Evolutionary conservation across 2,329 filamentous ascomycete species (phyloP).

Genomic region (Dactylellina sp.): DNA sequence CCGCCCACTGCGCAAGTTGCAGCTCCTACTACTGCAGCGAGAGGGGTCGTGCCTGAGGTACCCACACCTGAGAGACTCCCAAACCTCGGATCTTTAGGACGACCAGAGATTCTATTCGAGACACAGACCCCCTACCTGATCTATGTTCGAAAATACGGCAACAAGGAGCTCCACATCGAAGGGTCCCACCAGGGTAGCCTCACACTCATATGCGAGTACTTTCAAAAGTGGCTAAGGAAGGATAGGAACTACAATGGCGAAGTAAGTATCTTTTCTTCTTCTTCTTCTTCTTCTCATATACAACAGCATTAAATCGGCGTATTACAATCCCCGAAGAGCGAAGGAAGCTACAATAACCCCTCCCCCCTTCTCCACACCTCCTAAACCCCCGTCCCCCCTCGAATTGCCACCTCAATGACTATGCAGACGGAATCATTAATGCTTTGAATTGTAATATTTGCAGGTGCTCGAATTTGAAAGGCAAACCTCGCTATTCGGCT

Average conservation of each 20-base stretch:
- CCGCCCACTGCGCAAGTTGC: slow-evolving; percentile 23
- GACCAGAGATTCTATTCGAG: slow-evolving; percentile 48
- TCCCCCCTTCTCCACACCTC: neutral
- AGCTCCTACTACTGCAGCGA: slow-evolving; percentile 14
- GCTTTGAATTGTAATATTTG: slow-evolving; percentile 8
- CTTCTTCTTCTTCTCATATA: slow-evolving; percentile 9
- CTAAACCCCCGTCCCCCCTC: neutral
- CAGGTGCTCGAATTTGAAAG: slow-evolving; percentile 51
- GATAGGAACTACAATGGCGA: slow-evolving; percentile 53
- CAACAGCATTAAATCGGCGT: neutral
- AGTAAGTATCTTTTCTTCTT: slow-evolving; percentile 32
- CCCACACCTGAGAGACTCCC: slow-evolving; percentile 41
- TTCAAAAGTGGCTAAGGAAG: slow-evolving; percentile 53
- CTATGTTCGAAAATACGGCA: slow-evolving; percentile 50
- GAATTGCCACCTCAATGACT: neutral
- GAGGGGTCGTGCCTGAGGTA: slow-evolving; percentile 17
- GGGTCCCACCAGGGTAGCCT: slow-evolving; percentile 53
- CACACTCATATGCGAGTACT: slow-evolving; percentile 51
- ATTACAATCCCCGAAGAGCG: slow-evolving; percentile 1
- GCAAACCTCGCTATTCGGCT: slow-evolving; percentile 47
- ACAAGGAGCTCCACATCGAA: slow-evolving; percentile 55
- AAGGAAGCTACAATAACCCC: neutral
- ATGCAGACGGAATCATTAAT: slow-evolving; percentile 19
- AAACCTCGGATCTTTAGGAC: slow-evolving; percentile 17
- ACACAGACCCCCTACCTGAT: slow-evolving; percentile 49